Percentiles rank a stretch among this genome's conserved stretches.
Conservation (phyloP, 768 basidiomycete genomes). For the Ephemerocybe angulata region DNA sequence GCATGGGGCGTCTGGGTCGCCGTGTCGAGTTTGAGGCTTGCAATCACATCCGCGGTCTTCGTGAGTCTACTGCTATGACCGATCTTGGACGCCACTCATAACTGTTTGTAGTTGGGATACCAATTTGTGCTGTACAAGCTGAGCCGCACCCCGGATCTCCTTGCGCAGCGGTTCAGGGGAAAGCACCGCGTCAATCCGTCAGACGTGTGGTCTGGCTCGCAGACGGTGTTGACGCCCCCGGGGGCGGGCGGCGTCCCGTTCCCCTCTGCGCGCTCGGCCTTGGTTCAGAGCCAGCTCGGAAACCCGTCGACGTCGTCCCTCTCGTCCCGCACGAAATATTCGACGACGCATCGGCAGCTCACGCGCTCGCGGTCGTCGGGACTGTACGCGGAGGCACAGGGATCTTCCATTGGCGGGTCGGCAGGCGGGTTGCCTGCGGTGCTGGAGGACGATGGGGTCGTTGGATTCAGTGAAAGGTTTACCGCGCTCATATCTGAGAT, state of each 20-base stretch:
- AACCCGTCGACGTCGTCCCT: background rate
- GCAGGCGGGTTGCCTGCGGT: constrained; percentile 6
- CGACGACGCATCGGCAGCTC: constrained; percentile 17
- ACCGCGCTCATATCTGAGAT: constrained; percentile 48
- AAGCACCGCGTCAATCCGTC: constrained; percentile 11
- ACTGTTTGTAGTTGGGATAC: constrained; percentile 7
- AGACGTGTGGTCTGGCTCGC: background rate
- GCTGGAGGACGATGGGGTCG: constrained; percentile 32
- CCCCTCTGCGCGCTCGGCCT: background rate
- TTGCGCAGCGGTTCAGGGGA: background rate
- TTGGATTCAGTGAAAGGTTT: constrained; percentile 49
- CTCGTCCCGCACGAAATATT: constrained; percentile 14
- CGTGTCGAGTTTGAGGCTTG: constrained; percentile 49
- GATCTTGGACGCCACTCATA: background rate
- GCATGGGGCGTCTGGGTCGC: constrained; percentile 54
- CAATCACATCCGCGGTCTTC: constrained; percentile 46
- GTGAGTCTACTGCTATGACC: constrained; percentile 39
- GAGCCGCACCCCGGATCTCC: background rate
- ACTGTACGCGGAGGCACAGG: constrained; percentile 16
- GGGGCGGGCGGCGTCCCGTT: background rate
- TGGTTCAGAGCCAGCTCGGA: background rate
- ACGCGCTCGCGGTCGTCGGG: constrained; percentile 23
- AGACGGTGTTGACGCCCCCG: background rate
- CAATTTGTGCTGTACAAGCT: constrained; percentile 2
- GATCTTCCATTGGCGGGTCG: background rate